A percentile compares a stretch with the other conserved stretches of the same genome.
Conservation (phyloP, 2,329 filamentous ascomycete species). For the Neophaeococcomyces aloes region DNA sequence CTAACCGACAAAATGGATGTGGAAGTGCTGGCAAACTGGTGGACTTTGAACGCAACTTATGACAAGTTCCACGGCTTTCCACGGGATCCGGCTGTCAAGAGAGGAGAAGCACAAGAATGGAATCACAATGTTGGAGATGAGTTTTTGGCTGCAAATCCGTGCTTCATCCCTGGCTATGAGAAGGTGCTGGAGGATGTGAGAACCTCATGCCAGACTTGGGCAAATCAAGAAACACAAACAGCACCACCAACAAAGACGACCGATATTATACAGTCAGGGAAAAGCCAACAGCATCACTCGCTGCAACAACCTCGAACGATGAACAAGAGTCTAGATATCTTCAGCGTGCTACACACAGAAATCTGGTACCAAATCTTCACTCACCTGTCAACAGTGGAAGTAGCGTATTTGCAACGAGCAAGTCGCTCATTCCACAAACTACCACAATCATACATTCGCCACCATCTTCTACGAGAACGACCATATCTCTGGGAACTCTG, state of each 20-base stretch:
- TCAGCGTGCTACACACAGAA: slow-evolving; percentile 4
- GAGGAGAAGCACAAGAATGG: slow-evolving; percentile 5
- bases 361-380: slow-evolving; percentile 2
- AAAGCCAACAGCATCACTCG: neutral
- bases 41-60: neutral
- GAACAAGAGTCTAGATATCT: neutral
- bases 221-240: neutral
- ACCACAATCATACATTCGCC: slow-evolving; percentile 1
- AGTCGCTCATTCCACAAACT: slow-evolving; percentile 1
- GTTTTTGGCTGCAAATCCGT: slow-evolving; percentile 7
- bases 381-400: slow-evolving; percentile 3
- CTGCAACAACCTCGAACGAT: neutral
- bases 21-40: neutral
- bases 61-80: neutral
- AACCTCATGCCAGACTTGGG: neutral
- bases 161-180: neutral
- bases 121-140: slow-evolving; percentile 9
- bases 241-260: neutral
- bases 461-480: slow-evolving; percentile 4
- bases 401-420: slow-evolving; percentile 5
- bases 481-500: slow-evolving; percentile 11
- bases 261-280: neutral
- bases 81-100: slow-evolving; percentile 1
- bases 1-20: neutral
- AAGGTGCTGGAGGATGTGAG: neutral